Evolutionary conservation across 768 basidiomycete species (phyloP), one percentile per base, ranked within the genome.

Genomic region (Myochromella boudieri): DNA sequence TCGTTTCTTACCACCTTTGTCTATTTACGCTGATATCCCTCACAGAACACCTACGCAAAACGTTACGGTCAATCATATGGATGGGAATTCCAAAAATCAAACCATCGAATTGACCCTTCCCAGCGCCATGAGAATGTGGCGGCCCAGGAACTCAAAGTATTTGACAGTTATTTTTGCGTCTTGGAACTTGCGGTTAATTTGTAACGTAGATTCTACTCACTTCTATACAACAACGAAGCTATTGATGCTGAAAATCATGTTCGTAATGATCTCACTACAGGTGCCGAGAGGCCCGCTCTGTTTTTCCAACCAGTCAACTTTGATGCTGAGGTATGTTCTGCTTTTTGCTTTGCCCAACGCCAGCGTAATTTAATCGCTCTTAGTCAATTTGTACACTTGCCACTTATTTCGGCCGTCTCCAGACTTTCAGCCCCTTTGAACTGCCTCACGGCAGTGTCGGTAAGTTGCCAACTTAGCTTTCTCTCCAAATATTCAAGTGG

Each of bases 371-470:
- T 6, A 24, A 8, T 18, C 8, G 17, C 20, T 29, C 17, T 6
- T 44, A 87, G 86, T 69, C 77, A 12, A 63, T 88, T 21, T 66
- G 67, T 11, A 68, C 63, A 20, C 66, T 91, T 27, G 72, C 74
- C 9, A 63, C 69, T 11, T 75, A 77, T 29, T 91, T 91, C 58
- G 89, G 89, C 24, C 62, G 68, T 4, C 56, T 91, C 20, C 88
- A 91, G 55, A 67, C 68, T 28, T 80, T 90, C 52, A 58, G 56
- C 8, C 56, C 63, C 8, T 71, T 67, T 38, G 49, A 65, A 48
- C 24, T 40, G 22, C 34, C 48, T 11, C 38, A 44, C 33, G 27
- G 38, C 26, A 42, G 37, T 37, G 40, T 27, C 51, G 60, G 62
- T 59, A 20, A 52, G 42, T 50, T 26, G 29, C 37, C 3, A 31